Evolutionary conservation across 345 rosid species (phyloP), one percentile per base, ranked within the genome.

Genomic region (Eucalyptus decipiens): DNA sequence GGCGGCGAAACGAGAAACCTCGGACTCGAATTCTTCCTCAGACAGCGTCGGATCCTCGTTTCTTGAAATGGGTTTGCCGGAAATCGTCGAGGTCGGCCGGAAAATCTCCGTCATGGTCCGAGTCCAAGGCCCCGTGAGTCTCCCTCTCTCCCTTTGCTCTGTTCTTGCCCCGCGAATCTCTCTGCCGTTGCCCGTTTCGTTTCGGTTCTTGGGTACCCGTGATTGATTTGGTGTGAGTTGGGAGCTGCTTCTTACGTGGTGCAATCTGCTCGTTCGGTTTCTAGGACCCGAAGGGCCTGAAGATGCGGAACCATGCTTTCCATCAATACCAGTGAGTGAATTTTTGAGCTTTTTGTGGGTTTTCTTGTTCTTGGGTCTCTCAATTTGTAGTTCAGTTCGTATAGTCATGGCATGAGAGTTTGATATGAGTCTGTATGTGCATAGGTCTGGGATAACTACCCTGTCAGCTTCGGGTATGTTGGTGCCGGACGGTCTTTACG

Each of bases 231-330:
- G 42, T 60, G 80, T 42, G 45, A 19, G 51, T 87, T 67, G n/a
- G n/a, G 58, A 32, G 26, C 18, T 48, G 58, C 62, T 85, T 85
- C 56, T 85, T 48, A 85, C 62, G 11, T 52, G 8, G 43, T 23
- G 48, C 28, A 51, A 86, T 86, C 9, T 52, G 9, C 18, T 30
- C 40, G 62, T 86, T 51, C 85, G 43, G 50, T n/a, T 85, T 50
- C 89, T 52, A 97, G 99, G 99, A 98, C 72, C 99, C 99, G 2
- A 97, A 95, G 91, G 96, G 99, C 62, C 58, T 96, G 89, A 97
- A 98, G 96, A 96, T 98, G 99, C 92, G 97, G 89, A 94, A 93
- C 37, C 98, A 96, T 88, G 99, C 99, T 87, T 97, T 97, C 88
- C 99, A 97, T 87, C 98, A 94, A 80, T 96, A 94, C 92, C 91